phyloP scores from a whole-genome alignment of 2,329 filamentous ascomycete genomes.

The Alternaria sp. region DNA sequence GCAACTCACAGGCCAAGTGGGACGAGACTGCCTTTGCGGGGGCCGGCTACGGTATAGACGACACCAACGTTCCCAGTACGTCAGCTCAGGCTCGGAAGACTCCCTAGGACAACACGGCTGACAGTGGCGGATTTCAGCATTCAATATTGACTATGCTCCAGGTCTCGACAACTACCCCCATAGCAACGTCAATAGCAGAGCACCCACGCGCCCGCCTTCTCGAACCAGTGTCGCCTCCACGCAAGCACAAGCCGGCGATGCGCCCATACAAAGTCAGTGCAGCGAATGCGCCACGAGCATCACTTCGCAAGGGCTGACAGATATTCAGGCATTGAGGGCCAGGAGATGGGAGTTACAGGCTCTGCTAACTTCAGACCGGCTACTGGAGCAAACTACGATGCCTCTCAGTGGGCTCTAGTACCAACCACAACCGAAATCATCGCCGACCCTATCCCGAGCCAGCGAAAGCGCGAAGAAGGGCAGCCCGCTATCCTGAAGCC shows the following conservation, averaged over 20 bases:
- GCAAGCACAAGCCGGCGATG: conserved; percentile 38
- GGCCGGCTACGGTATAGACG: conserved; percentile 40
- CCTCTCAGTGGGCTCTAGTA: conserved; percentile 62
- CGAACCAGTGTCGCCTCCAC: conserved; percentile 40
- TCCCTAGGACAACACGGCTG: conserved; percentile 17
- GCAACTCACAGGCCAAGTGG: conserved; percentile 33
- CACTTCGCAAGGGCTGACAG: conserved; percentile 18
- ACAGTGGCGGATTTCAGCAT: conserved; percentile 30
- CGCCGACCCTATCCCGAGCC: conserved; percentile 59
- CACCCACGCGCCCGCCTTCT: conserved; percentile 46
- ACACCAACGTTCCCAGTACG: conserved; percentile 36
- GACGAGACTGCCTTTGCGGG: conserved; percentile 39
- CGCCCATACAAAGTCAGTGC: conserved; percentile 43
- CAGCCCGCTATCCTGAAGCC: conserved; percentile 66
- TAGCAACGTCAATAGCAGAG: conserved; percentile 40
- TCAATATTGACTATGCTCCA: conserved; percentile 44
- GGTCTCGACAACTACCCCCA: conserved; percentile 40
- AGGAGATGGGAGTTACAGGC: conserved; percentile 62
- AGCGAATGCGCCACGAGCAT: neutral
- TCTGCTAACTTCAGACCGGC: conserved; percentile 60
- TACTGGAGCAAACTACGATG: conserved; percentile 61
- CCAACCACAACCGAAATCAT: conserved; percentile 57
- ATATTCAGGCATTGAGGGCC: conserved; percentile 45
- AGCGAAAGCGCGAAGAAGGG: conserved; percentile 53
- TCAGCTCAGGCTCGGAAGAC: conserved; percentile 6